phyloP scores from a whole-genome alignment of 2,329 filamentous ascomycete species.

The Sporothrix inflata region DNA sequence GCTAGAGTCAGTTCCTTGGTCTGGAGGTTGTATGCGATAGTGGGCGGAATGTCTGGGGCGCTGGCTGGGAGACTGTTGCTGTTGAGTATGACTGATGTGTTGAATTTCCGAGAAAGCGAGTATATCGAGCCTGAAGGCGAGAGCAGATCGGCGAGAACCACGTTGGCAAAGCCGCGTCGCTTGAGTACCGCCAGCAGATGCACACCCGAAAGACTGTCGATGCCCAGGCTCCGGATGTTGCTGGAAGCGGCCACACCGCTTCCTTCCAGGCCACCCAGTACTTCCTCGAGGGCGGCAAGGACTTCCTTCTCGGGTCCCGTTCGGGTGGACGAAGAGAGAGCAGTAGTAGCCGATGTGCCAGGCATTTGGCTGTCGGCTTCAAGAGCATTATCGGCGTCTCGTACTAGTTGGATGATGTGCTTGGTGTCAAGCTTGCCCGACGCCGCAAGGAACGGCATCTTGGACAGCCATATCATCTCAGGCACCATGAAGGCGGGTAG shows the following conservation, averaged over 20 bases:
- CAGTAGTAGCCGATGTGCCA: not conserved
- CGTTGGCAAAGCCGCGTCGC: conserved; percentile 30
- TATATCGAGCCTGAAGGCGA: not conserved
- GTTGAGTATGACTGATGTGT: not conserved
- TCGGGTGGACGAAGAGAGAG: not conserved
- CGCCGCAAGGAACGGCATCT: conserved; percentile 26
- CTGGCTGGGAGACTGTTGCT: not conserved
- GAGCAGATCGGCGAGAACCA: conserved; percentile 28
- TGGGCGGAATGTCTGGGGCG: not conserved
- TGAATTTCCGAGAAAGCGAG: not conserved
- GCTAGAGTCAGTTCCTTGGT: not conserved
- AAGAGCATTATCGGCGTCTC: not conserved
- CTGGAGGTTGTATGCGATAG: too few relatives aligned
- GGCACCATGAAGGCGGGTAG: conserved; percentile 32
- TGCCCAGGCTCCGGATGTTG: conserved; percentile 30
- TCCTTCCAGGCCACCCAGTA: not conserved
- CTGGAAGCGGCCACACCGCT: not conserved
- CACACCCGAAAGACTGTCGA: conserved; percentile 35
- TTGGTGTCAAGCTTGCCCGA: conserved; percentile 31
- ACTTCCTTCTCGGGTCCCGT: not conserved
- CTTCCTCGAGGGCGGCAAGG: not conserved
- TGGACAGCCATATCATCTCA: conserved; percentile 29
- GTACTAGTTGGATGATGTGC: conserved; percentile 22
- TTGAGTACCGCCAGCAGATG: conserved; percentile 33
- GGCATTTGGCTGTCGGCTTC: not conserved